phyloP scores from a whole-genome alignment of 1,284 basidiomycete species.

The Bjerkandera adusta region DNA sequence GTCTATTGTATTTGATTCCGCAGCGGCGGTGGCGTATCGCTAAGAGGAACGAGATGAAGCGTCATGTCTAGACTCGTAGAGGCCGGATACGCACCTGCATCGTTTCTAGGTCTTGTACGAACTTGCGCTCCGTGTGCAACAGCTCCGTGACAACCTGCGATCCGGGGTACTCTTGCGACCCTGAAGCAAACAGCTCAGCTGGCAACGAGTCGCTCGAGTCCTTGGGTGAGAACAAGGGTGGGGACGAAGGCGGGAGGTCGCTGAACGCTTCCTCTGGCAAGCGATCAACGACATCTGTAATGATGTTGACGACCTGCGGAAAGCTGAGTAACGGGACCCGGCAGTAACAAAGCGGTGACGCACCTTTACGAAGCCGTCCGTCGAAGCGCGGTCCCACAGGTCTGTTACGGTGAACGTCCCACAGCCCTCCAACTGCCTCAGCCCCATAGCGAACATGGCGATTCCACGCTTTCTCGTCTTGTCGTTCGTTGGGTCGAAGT shows the following conservation, averaged over 20 bases:
- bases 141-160: constrained; percentile 85
- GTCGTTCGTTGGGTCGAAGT: constrained; percentile 69
- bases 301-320: constrained; percentile 86
- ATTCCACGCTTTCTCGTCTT: constrained; percentile 79
- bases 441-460: constrained; percentile 75
- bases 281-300: constrained; percentile 80
- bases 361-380: constrained; percentile 95
- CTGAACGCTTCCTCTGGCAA: constrained; percentile 74
- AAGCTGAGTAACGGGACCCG: constrained; percentile 5
- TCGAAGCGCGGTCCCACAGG: constrained; percentile 87
- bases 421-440: constrained; percentile 61
- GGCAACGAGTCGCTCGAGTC: constrained; percentile 60
- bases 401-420: constrained; percentile 85
- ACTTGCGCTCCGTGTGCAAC: constrained; percentile 94
- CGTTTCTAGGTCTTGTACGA: constrained; percentile 96
- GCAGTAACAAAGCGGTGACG: constrained; percentile 22
- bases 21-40: constrained; percentile 82
- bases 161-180: constrained; percentile 60
- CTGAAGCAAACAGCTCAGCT: constrained; percentile 33
- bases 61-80: constrained; percentile 16
- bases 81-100: constrained; percentile 71
- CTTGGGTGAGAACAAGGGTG: constrained; percentile 47
- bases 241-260: constrained; percentile 61
- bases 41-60: constrained; percentile 26
- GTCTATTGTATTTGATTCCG: constrained; percentile 82